Percentiles rank a stretch among this genome's conserved stretches.
Evolutionary conservation across 208 protist species (phyloP).

Genomic region (Trypanosomatidae sp.): DNA sequence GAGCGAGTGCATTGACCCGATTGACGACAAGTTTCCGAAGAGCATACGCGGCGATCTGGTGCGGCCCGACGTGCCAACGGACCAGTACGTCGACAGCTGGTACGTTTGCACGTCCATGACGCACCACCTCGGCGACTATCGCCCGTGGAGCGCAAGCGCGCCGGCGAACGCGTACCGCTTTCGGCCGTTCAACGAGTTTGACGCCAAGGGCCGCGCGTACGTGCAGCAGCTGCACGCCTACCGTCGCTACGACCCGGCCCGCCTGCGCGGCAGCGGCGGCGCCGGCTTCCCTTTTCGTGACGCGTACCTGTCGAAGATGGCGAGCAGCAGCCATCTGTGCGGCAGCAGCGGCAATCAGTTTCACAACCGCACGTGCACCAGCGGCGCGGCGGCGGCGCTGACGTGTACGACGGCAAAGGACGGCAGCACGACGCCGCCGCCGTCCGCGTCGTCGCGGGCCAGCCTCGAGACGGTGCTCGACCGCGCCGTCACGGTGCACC

Average conservation of each 20-base stretch:
- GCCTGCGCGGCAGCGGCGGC: slow-evolving; percentile 37
- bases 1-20: slow-evolving; percentile 84
- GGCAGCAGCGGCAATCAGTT: not conserved
- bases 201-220: slow-evolving; percentile 74
- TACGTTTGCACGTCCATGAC: slow-evolving; percentile 85
- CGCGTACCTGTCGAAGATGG: slow-evolving; percentile 75
- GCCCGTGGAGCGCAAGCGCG: slow-evolving; percentile 72
- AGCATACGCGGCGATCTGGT: slow-evolving; percentile 69
- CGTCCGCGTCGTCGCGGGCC: no score
- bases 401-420: not conserved
- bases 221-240: slow-evolving; percentile 62
- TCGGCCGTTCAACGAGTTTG: slow-evolving; percentile 78
- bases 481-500: slow-evolving; percentile 34
- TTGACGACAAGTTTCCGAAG: slow-evolving; percentile 81
- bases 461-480: slow-evolving; percentile 60
- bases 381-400: not conserved
- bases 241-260: slow-evolving; percentile 18
- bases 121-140: slow-evolving; percentile 73
- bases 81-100: slow-evolving; percentile 87
- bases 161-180: slow-evolving; percentile 76
- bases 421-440: slow-evolving; percentile 9
- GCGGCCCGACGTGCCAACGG: slow-evolving; percentile 69
- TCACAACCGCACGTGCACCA: not conserved
- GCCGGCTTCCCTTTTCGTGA: slow-evolving; percentile 77
- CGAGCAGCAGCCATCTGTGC: not conserved